phyloP scores from a whole-genome alignment of 2,329 filamentous ascomycete species.

The Fusarium mangiferae region DNA sequence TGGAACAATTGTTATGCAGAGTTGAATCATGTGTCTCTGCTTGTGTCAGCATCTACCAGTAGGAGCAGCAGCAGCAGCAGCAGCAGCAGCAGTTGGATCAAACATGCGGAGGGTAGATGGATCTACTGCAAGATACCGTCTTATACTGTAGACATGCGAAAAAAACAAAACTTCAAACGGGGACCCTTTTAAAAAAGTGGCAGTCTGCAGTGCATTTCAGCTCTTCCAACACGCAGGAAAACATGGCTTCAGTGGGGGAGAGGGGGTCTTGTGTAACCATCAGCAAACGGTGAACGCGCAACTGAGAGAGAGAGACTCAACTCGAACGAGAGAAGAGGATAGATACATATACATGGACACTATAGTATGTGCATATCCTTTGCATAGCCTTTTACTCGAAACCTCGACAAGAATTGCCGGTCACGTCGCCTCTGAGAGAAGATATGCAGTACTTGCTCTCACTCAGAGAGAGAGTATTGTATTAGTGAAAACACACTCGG shows the following conservation, averaged over 20 bases:
- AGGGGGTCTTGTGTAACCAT: constrained; percentile 28
- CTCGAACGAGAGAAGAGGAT: background rate
- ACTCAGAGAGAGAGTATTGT: background rate
- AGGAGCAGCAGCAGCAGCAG: background rate
- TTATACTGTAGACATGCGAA: background rate
- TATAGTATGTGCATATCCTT: background rate
- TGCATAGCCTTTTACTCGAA: background rate
- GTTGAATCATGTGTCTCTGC: constrained; percentile 25
- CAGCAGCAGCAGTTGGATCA: background rate
- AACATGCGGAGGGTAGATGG: background rate
- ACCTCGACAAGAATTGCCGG: constrained; percentile 18
- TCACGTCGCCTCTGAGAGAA: background rate
- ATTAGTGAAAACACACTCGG: constrained; percentile 31
- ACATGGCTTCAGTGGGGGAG: constrained; percentile 11
- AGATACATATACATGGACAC: background rate
- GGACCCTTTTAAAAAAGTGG: background rate
- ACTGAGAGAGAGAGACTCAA: background rate
- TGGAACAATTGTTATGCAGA: constrained; percentile 20
- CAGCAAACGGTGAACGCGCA: constrained; percentile 8
- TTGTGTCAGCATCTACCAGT: background rate
- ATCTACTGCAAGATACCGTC: constrained; percentile 31
- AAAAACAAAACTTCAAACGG: background rate
- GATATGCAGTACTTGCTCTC: background rate
- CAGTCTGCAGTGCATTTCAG: constrained; percentile 17
- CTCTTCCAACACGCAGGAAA: constrained; percentile 9